A percentile compares a stretch with the other conserved stretches of the same genome.
phyloP scores from a whole-genome alignment of 495 filamentous ascomycete genomes.

The Echria macrotheca region DNA sequence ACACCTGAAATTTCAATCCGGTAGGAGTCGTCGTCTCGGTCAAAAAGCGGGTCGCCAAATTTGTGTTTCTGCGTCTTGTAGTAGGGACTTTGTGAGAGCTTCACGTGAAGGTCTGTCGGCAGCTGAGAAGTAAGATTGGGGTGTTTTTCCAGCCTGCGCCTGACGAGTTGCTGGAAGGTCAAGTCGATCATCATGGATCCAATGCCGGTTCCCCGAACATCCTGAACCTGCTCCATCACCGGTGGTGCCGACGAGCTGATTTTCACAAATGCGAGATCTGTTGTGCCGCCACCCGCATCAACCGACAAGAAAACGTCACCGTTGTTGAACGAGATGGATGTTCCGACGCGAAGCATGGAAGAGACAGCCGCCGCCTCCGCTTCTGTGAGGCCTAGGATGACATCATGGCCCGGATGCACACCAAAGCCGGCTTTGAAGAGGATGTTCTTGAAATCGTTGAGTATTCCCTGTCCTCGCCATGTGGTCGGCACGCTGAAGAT shows the following conservation, averaged over 20 bases:
- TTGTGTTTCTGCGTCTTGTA: neutral
- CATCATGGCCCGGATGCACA: neutral
- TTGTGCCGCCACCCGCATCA: constrained; percentile 7
- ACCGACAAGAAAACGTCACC: constrained; percentile 6
- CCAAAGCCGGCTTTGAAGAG: constrained; percentile 1
- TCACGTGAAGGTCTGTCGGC: neutral
- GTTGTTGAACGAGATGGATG: constrained; percentile 1
- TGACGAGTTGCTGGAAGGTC: constrained; percentile 1
- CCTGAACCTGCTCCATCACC: constrained; percentile 7
- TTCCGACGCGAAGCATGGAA: neutral
- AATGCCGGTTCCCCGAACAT: constrained; percentile 3
- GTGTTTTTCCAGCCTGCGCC: neutral
- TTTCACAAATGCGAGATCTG: constrained; percentile 6
- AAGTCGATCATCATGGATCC: constrained; percentile 9
- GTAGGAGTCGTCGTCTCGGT: neutral
- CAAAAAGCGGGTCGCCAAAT: constrained; percentile 1
- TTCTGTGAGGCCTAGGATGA: constrained; percentile 5
- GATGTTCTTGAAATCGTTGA: constrained; percentile 6
- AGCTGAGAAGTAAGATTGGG: neutral
- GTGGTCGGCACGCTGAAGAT: constrained; percentile 9
- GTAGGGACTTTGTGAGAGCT: constrained; percentile 2
- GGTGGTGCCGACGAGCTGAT: neutral
- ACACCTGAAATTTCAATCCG: neutral
- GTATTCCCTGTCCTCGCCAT: constrained; percentile 2
- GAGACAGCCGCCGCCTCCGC: constrained; percentile 3